phyloP scores from a whole-genome alignment of 2,329 filamentous ascomycete species.

The Aureobasidium sp. region DNA sequence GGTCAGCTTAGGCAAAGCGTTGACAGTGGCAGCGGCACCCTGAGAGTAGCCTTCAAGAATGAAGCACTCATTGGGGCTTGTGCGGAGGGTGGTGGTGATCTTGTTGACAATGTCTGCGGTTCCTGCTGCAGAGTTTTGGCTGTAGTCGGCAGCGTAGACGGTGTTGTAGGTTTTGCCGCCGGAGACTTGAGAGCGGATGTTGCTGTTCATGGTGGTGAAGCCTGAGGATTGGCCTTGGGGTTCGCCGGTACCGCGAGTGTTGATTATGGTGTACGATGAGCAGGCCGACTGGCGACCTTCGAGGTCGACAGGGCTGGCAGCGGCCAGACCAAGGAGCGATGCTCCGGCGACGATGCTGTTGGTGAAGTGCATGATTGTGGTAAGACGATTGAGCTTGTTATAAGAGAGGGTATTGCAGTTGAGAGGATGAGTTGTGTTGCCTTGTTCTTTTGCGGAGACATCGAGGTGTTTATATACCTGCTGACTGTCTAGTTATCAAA shows the following conservation, averaged over 20 bases:
- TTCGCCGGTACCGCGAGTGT: conserved; percentile 32
- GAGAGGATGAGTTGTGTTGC: neutral
- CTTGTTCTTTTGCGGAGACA: neutral
- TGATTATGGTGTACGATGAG: conserved; percentile 27
- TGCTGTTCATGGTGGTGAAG: conserved; percentile 39
- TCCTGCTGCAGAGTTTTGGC: conserved; percentile 33
- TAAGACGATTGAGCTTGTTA: neutral
- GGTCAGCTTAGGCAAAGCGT: conserved; percentile 37
- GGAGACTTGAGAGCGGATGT: conserved; percentile 30
- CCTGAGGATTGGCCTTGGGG: conserved; percentile 29
- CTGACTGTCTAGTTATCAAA: neutral
- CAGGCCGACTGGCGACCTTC: conserved; percentile 18
- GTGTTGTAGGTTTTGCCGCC: conserved; percentile 41
- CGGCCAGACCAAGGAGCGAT: neutral
- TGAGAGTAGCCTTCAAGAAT: conserved; percentile 43
- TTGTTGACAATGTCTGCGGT: conserved; percentile 39
- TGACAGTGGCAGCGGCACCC: conserved; percentile 40
- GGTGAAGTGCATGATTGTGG: conserved; percentile 13
- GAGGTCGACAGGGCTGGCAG: conserved; percentile 18
- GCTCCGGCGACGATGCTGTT: conserved; percentile 11
- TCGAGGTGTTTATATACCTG: neutral
- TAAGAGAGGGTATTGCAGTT: neutral
- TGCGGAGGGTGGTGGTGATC: conserved; percentile 31
- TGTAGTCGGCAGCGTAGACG: conserved; percentile 35
- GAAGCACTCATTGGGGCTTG: conserved; percentile 37